Conservation (phyloP, 139 green algal genomes). For the Tetradesmus lagerheimii region DNA sequence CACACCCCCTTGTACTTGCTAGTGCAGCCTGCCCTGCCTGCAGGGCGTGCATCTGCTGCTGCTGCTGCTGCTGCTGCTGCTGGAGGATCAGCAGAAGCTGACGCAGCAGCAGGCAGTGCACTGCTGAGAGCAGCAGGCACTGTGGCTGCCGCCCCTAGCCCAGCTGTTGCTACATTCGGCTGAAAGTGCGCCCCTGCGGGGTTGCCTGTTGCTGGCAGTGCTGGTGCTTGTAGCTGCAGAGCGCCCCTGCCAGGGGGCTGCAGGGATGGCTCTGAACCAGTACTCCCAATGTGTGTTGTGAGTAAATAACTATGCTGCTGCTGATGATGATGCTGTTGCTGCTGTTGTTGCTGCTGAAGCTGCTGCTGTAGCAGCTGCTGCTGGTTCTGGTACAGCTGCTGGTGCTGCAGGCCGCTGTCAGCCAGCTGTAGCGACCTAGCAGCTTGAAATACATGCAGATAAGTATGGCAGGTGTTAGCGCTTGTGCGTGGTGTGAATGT, state of each 20-base stretch:
- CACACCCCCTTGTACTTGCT: conserved; percentile 53
- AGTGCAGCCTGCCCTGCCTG: too few relatives aligned
- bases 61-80: too few relatives aligned
- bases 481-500: too few relatives aligned
- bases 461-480: neutral
- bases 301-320: neutral
- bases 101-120: neutral
- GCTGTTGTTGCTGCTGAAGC: neutral
- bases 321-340: neutral
- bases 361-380: neutral
- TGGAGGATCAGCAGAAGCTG: too few relatives aligned
- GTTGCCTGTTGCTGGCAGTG: neutral
- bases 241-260: neutral
- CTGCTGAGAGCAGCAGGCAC: neutral
- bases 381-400: neutral
- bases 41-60: neutral
- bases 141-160: neutral
- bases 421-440: neutral
- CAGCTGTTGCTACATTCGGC: neutral
- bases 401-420: neutral
- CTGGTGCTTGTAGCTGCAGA: neutral
- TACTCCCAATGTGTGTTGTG: too few relatives aligned
- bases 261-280: neutral
- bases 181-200: neutral
- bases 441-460: neutral